Percentiles rank a stretch among this genome's conserved stretches.
Conservation (phyloP, 2,329 filamentous ascomycete species). For the Rhynchosporium agropyri region DNA sequence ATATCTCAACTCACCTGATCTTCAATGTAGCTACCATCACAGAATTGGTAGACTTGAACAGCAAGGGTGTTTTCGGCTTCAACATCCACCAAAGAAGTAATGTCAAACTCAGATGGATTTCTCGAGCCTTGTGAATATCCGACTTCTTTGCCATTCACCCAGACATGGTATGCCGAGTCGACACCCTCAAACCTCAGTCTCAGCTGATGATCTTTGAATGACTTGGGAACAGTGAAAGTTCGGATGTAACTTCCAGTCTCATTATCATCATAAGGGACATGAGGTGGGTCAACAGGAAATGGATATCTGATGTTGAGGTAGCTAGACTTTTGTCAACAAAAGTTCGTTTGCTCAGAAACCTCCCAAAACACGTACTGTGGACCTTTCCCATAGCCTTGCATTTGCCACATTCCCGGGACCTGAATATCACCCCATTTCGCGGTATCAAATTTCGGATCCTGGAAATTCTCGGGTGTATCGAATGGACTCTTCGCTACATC, state of each 20-base stretch:
- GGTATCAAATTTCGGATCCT: constrained; percentile 34
- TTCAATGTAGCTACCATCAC: constrained; percentile 59
- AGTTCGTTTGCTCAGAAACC: not conserved
- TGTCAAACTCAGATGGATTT: constrained; percentile 60
- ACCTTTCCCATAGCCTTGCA: constrained; percentile 57
- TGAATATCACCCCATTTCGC: constrained; percentile 50
- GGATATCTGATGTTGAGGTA: constrained; percentile 59
- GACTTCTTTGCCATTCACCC: constrained; percentile 56
- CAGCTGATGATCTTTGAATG: constrained; percentile 48
- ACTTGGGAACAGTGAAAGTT: constrained; percentile 50
- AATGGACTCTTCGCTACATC: constrained; percentile 36
- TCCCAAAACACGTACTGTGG: constrained; percentile 35
- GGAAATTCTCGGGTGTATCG: constrained; percentile 35
- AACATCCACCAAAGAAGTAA: constrained; percentile 48
- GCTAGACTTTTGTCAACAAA: constrained; percentile 19
- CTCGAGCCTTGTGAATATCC: constrained; percentile 60
- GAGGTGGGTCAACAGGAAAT: constrained; percentile 55
- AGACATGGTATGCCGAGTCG: constrained; percentile 59
- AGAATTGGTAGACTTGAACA: constrained; percentile 59
- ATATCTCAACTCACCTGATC: constrained; percentile 44
- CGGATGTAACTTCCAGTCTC: constrained; percentile 56
- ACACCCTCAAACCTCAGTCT: constrained; percentile 60
- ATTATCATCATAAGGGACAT: constrained; percentile 54
- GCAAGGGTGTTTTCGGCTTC: constrained; percentile 43
- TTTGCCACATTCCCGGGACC: constrained; percentile 59